Conservation (phyloP, 2,329 filamentous ascomycete genomes). For the Talaromyces atroroseus region DNA sequence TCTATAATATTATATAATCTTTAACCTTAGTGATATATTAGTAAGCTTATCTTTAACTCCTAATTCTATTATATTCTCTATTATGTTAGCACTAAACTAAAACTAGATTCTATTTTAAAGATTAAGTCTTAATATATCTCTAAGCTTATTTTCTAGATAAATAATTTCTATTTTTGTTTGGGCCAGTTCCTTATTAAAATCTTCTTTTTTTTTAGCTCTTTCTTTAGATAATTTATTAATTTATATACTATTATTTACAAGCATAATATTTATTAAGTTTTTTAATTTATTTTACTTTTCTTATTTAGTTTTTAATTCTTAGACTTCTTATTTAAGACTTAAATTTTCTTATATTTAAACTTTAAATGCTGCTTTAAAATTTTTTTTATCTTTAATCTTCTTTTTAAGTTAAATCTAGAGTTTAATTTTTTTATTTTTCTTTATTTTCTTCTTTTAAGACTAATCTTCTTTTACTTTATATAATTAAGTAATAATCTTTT, state of each 20-base stretch:
- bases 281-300: too few species aligned
- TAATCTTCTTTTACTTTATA: neutral
- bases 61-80: neutral
- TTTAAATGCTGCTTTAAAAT: neutral
- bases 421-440: neutral
- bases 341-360: neutral
- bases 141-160: neutral
- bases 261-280: too few species aligned
- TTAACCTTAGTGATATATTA: neutral
- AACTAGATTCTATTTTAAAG: neutral
- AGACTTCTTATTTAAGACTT: neutral
- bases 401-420: neutral
- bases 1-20: neutral
- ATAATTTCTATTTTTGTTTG: neutral
- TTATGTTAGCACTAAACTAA: neutral
- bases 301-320: slow-evolving; percentile 1
- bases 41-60: neutral
- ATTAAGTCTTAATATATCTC: neutral
- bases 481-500: neutral
- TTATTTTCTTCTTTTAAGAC: neutral
- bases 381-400: slow-evolving; percentile 1
- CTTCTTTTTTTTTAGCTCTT: neutral
- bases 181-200: neutral
- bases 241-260: neutral
- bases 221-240: neutral